Base-by-base conservation (phyloP, 2,329 filamentous ascomycete species). In the Curvularia lunata region DNA sequence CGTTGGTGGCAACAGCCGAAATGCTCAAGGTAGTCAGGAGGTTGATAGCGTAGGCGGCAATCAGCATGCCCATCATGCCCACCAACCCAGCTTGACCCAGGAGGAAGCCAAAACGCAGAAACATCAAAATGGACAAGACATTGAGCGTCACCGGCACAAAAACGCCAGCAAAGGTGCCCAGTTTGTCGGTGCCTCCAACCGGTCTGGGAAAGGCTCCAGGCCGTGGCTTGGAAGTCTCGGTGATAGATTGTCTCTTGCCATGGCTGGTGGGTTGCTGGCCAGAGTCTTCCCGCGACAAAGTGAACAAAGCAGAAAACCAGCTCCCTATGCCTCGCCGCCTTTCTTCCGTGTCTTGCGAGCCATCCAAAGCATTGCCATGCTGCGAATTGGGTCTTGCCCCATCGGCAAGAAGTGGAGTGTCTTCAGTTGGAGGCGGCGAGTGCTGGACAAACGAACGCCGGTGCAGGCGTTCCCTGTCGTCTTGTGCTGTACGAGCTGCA, bases 61-160 rank as follows among this genome's bases (percentile, higher is more conserved):
- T 71, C 58, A 96, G 85, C 75, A 95, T 84, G 13, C 90, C 89
- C 72, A 96, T 80, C 76, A 92, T 95, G 48, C 91, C 92, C 42
- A 94, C 63, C 43, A 96, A 81, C 21, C 92, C 92, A 61, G 89
- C 85, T 72, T 94, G 89, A 8, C 91, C 92, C 21, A 96, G 81
- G 56, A 96, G 91, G 67, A 92, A 88, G 21, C 92, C 91, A 75
- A 96, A 96, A 21, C 92, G 86, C 68, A 96, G 82, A 78, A 96
- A 96, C 91, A 96, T 96, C 61, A 96, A 84, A 76, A 96, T 96
- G 68, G 91, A 94, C 64, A 96, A 80, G 41, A 96, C 92, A 75
- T 95, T 96, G 65, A 96, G 81, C 60, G 89, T 93, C n/a, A 92
- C 92, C 1, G 92, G 92, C 16, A 96, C 90, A 74, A 92, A 96